Base-by-base conservation (phyloP, 2,329 filamentous ascomycete species). In the Catunica adiposa region DNA sequence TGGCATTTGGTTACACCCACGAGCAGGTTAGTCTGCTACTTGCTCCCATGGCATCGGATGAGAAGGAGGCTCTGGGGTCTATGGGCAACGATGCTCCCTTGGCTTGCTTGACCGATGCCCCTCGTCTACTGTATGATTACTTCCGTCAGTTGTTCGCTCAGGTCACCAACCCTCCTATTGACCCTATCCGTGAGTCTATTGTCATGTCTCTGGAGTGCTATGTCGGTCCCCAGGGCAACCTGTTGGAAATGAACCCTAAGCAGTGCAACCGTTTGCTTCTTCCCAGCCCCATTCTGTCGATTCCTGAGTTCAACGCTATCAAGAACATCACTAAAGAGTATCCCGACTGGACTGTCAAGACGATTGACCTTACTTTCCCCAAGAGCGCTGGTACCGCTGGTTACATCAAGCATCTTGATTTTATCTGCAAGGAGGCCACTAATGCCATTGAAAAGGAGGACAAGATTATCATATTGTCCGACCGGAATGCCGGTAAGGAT, bases 131-230 rank as follows among this genome's bases (percentile, higher is more conserved):
- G 20, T 94, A 86, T 68, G 90, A 96, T 69, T 97, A 97, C 72
- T 97, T 97, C 83, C 83, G 90, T 60, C 87, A 97, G 73, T 82
- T 97, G 46, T 97, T 97, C 68, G 90, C 90, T 8, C 90, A 97
- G 72, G 90, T 97, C 67, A 97, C 90, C 60, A 97, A 97, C 70
- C 90, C 90, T 62, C 90, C 90, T 14, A 97, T 97, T 65, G 90
- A 97, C 66, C 90, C 90, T 31, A 97, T 97, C 63, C 80, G 90
- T 69, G 90, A 97, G 75, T 90, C 89, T 26, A 92, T 96, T 64
- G 90, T 97, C 69, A 97, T 97, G 90, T 96, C 90, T 56, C 73
- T 97, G 42, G 89, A 95, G 67, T 94, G 90, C 64, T 97, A 96
- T 66, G 86, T 97, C 62, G 90, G 90, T 51, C 90, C 90, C 48